Evolutionary conservation across 2,329 filamentous ascomycete species (phyloP).

Genomic region (Chrysoporthe austroafricana): DNA sequence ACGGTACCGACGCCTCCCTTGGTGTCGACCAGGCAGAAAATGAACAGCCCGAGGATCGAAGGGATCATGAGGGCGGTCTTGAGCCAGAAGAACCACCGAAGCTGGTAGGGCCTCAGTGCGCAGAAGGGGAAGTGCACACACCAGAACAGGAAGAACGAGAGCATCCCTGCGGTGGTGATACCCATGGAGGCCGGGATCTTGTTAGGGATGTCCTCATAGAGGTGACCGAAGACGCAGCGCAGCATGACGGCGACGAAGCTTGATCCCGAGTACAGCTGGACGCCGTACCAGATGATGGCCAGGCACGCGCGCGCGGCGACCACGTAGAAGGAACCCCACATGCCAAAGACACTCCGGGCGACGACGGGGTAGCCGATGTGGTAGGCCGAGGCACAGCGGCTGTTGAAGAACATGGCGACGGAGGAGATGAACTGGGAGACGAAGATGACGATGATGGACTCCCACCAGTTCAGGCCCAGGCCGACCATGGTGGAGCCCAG

Average conservation of each 20-base stretch:
- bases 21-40: conserved; percentile 45
- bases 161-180: conserved; percentile 44
- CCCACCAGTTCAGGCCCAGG: conserved; percentile 50
- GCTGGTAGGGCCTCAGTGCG: conserved; percentile 48
- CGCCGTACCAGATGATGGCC: conserved; percentile 46
- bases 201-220: conserved; percentile 43
- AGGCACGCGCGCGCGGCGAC: conserved; percentile 45
- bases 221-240: conserved; percentile 38
- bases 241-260: conserved; percentile 32
- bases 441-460: conserved; percentile 48
- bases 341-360: conserved; percentile 44
- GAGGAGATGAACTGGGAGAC: conserved; percentile 46
- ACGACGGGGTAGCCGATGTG: conserved; percentile 47
- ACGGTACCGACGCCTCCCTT: conserved; percentile 39
- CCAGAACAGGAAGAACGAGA: conserved; percentile 45
- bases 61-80: conserved; percentile 45
- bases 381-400: conserved; percentile 45
- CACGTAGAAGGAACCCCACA: conserved; percentile 48
- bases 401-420: conserved; percentile 49
- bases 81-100: conserved; percentile 49
- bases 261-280: conserved; percentile 32
- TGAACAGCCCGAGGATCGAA: conserved; percentile 37
- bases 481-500: conserved; percentile 42
- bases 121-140: conserved; percentile 45
- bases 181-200: conserved; percentile 42